Evolutionary conservation across 352 stramenopile species (phyloP).

Genomic region (Phytophthora tubulina): DNA sequence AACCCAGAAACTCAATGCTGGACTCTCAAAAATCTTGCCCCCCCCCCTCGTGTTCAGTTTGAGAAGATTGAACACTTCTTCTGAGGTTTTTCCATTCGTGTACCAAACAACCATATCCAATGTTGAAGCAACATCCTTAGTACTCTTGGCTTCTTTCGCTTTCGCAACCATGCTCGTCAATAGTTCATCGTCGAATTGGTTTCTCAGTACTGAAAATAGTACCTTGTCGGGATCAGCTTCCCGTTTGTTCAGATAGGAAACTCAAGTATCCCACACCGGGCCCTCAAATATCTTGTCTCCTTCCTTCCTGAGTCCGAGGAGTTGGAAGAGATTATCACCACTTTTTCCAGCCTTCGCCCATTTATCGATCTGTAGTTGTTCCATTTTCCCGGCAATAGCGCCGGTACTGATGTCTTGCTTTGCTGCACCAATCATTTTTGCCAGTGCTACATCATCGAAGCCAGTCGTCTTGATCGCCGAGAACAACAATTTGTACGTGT

Average conservation of each 20-base stretch:
- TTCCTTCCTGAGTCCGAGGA: not conserved
- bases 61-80: conserved; percentile 3
- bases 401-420: not conserved
- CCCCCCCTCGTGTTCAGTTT: not conserved
- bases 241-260: not conserved
- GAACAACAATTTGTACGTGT: conserved; percentile 11
- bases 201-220: not conserved
- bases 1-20: not conserved
- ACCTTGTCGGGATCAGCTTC: not conserved
- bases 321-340: conserved; percentile 2
- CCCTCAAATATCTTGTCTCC: not conserved
- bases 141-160: not conserved
- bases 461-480: not conserved
- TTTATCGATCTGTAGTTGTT: not conserved
- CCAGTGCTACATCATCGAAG: not conserved
- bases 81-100: not conserved
- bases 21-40: not conserved
- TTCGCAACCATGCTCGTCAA: not conserved
- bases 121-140: not conserved
- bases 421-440: conserved; percentile 1
- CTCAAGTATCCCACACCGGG: conserved; percentile 1
- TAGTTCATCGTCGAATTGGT: not conserved
- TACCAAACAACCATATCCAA: not conserved
- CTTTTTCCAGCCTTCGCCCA: conserved; percentile 8
- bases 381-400: conserved; percentile 5